These are phyloP conservation scores for Entophlyctis luteolus DNA, from an alignment of 192 early-diverging fungal genomes.

Conservation along the genomic window DNA sequence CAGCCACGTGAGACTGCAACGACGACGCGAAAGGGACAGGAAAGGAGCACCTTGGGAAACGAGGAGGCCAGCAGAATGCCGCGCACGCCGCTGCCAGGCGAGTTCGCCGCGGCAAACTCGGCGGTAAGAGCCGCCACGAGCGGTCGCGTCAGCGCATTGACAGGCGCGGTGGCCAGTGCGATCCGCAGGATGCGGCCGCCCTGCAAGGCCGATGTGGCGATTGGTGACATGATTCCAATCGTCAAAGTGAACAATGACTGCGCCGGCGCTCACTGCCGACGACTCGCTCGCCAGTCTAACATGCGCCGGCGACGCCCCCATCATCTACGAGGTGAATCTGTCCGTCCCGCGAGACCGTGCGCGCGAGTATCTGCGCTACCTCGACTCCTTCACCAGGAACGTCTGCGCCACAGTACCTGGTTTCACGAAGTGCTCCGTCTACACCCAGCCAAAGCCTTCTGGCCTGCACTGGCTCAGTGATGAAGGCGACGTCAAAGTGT, in stretches of 20 bases:
- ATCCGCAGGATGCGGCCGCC: neutral
- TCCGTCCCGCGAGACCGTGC: conserved; percentile 49
- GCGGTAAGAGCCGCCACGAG: neutral
- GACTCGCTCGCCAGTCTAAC: conserved; percentile 23
- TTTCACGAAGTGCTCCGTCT: conserved; percentile 42
- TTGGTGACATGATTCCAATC: neutral
- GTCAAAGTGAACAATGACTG: neutral
- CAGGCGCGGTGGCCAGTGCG: conserved; percentile 9
- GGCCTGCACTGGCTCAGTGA: conserved; percentile 47
- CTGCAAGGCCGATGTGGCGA: neutral
- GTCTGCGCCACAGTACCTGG: conserved; percentile 25
- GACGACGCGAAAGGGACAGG: neutral
- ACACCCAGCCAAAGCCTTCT: conserved; percentile 43
- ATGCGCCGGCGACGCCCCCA: conserved; percentile 28
- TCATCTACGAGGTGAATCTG: conserved; percentile 56
- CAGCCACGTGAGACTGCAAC: neutral
- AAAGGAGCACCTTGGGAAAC: conserved; percentile 4
- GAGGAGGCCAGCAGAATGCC: conserved; percentile 19
- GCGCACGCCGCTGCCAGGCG: neutral
- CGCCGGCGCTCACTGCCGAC: too few relatives aligned
- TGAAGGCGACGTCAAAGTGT: conserved; percentile 44
- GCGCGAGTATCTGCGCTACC: conserved; percentile 46
- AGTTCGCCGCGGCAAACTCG: neutral
- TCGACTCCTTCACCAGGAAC: conserved; percentile 38
- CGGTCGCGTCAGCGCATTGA: conserved; percentile 20